A percentile compares a stretch with the other conserved stretches of the same genome.
Conservation (phyloP, 306 rosid species). For the Astragalus glycyphyllos region DNA sequence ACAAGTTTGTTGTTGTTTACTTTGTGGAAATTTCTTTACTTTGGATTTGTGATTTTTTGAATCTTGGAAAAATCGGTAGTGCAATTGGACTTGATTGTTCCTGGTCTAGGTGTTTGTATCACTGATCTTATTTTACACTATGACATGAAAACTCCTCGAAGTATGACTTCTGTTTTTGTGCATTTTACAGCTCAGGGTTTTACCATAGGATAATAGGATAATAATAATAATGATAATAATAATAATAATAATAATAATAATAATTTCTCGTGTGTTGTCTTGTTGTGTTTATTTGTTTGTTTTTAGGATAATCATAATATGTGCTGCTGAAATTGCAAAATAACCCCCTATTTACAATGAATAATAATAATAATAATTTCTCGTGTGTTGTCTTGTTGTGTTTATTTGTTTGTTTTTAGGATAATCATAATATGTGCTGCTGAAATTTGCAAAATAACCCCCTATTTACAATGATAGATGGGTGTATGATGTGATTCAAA, state of each 20-base stretch:
- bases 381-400: slow-evolving; percentile 5
- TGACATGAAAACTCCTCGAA: slow-evolving; percentile 22
- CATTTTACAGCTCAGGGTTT: background rate
- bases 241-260: too few species aligned
- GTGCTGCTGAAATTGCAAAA: background rate
- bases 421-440: slow-evolving; percentile 12
- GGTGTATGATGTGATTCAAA: slow-evolving; percentile 8
- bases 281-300: slow-evolving; percentile 21
- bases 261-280: slow-evolving; percentile 15
- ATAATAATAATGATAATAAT: too few species aligned
- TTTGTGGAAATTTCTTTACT: background rate
- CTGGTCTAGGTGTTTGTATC: slow-evolving; percentile 17
- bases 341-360: too few species aligned
- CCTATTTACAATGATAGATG: slow-evolving; percentile 10
- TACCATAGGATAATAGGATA: background rate
- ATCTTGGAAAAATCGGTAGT: background rate
- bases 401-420: slow-evolving; percentile 13
- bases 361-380: slow-evolving; percentile 22
- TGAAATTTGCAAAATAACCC: background rate
- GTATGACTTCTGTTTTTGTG: background rate
- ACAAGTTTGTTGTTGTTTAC: slow-evolving; percentile 7
- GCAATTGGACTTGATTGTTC: slow-evolving; percentile 1
- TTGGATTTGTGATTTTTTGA: slow-evolving; percentile 10
- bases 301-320: slow-evolving; percentile 1
- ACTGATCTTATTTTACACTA: slow-evolving; percentile 21